Evolutionary conservation across 805 yeast species (phyloP).

Genomic region (Candida insectorum): DNA sequence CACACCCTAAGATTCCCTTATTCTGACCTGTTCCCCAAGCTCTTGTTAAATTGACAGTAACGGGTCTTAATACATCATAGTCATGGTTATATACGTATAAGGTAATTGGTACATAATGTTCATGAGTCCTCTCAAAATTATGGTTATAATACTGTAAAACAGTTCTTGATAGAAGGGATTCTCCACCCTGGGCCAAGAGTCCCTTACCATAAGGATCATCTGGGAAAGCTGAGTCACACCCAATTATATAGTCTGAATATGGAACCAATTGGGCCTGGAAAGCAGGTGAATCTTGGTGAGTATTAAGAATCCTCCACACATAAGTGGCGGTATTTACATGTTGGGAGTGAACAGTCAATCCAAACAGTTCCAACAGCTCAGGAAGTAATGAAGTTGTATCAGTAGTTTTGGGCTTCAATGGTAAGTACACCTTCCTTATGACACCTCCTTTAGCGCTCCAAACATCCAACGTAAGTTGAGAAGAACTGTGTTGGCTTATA

Average conservation of each 20-base stretch:
- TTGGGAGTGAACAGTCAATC: slow-evolving; percentile 72
- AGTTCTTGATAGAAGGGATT: slow-evolving; percentile 67
- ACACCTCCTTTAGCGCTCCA: slow-evolving; percentile 90
- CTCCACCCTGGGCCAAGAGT: slow-evolving; percentile 81
- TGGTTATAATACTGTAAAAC: slow-evolving; percentile 55
- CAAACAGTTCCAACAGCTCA: slow-evolving; percentile 48
- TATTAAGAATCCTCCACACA: slow-evolving; percentile 81
- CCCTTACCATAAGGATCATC: slow-evolving; percentile 61
- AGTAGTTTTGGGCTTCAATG: slow-evolving; percentile 14
- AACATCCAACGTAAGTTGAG: slow-evolving; percentile 52
- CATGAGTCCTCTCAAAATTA: slow-evolving; percentile 28
- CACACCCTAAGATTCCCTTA: slow-evolving; percentile 83
- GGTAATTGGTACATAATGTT: slow-evolving; percentile 38
- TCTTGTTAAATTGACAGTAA: slow-evolving; percentile 63
- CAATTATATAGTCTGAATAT: slow-evolving; percentile 83
- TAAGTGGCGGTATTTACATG: slow-evolving; percentile 72
- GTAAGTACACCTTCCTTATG: slow-evolving; percentile 27
- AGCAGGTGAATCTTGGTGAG: slow-evolving; percentile 78
- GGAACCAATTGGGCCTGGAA: slow-evolving; percentile 78
- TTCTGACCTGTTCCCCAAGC: slow-evolving; percentile 65
- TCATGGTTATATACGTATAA: slow-evolving; percentile 79
- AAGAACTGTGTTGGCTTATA: slow-evolving; percentile 18
- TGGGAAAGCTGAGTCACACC: slow-evolving; percentile 52
- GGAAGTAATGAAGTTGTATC: slow-evolving; percentile 15
- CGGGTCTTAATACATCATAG: slow-evolving; percentile 81